phyloP scores from a whole-genome alignment of 148 eudicot species.

The Rhododendron williamsianum region DNA sequence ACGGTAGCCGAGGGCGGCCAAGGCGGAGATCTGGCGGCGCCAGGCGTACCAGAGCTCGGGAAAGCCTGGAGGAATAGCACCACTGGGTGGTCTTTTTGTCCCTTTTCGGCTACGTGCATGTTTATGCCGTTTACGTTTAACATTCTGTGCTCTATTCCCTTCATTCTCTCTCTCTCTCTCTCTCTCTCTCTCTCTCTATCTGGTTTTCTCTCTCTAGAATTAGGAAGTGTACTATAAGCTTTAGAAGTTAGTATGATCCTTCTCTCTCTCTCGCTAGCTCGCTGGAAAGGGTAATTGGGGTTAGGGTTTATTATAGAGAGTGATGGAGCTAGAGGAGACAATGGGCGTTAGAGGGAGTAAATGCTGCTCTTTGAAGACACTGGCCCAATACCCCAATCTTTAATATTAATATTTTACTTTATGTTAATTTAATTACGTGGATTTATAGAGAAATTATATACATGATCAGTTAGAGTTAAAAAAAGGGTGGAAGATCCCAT shows the following conservation, averaged over 20 bases:
- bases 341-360: not conserved
- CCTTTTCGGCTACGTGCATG: constrained; percentile 51
- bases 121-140: constrained; percentile 37
- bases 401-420: too few species aligned
- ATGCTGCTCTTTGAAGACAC: not conserved
- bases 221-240: not conserved
- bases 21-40: constrained; percentile 44
- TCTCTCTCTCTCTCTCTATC: constrained; percentile 12
- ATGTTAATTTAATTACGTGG: too few species aligned
- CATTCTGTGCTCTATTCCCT: constrained; percentile 29
- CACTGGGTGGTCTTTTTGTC: constrained; percentile 19
- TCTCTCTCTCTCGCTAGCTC: not conserved
- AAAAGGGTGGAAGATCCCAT: too few species aligned
- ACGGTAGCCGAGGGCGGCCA: constrained; percentile 34
- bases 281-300: not conserved
- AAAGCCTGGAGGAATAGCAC: constrained; percentile 51
- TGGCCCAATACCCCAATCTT: too few species aligned
- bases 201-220: not conserved
- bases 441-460: too few species aligned
- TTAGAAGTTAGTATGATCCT: not conserved
- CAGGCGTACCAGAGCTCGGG: constrained; percentile 52
- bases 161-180: constrained; percentile 10
- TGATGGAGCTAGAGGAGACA: not conserved
- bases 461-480: too few species aligned
- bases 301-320: not conserved